These are phyloP conservation scores for Echites panduratus DNA, from an alignment of 257 asterid species.

Conservation along the genomic window DNA sequence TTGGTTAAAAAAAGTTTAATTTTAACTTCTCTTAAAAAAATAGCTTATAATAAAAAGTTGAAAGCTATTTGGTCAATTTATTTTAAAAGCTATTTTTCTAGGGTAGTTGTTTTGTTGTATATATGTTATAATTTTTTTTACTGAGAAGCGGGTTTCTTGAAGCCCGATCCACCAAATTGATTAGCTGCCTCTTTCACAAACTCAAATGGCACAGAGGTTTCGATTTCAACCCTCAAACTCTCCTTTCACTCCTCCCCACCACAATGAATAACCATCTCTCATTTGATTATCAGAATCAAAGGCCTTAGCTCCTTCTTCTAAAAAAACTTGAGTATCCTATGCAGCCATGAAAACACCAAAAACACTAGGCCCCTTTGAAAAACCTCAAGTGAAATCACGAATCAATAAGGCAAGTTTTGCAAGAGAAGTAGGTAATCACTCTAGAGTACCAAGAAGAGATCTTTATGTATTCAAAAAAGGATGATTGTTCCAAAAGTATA, in stretches of 20 bases:
- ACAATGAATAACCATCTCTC: neutral
- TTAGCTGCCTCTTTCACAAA: conserved; percentile 88
- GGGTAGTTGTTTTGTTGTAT: too few species aligned
- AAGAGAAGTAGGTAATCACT: neutral
- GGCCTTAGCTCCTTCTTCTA: conserved; percentile 16
- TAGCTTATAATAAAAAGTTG: too few species aligned
- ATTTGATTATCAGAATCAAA: conserved; percentile 15
- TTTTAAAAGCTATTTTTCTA: too few species aligned
- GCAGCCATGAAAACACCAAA: conserved; percentile 4
- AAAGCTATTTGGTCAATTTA: too few species aligned
- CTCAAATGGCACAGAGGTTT: conserved; percentile 91
- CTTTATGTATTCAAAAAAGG: neutral
- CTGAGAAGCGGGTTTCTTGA: conserved; percentile 69
- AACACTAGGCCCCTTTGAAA: neutral
- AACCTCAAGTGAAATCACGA: neutral
- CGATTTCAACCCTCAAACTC: conserved; percentile 54
- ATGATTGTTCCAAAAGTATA: too few species aligned
- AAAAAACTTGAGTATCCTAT: conserved; percentile 1
- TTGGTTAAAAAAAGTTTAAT: too few species aligned
- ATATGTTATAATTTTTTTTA: too few species aligned
- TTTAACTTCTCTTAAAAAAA: too few species aligned
- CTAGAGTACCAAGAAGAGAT: neutral
- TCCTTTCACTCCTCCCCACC: neutral
- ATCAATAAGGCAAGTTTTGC: neutral
- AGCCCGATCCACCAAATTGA: conserved; percentile 87